A percentile compares a stretch with the other conserved stretches of the same genome.
Conservation (phyloP, 768 basidiomycete genomes). For the Russula earlei region DNA sequence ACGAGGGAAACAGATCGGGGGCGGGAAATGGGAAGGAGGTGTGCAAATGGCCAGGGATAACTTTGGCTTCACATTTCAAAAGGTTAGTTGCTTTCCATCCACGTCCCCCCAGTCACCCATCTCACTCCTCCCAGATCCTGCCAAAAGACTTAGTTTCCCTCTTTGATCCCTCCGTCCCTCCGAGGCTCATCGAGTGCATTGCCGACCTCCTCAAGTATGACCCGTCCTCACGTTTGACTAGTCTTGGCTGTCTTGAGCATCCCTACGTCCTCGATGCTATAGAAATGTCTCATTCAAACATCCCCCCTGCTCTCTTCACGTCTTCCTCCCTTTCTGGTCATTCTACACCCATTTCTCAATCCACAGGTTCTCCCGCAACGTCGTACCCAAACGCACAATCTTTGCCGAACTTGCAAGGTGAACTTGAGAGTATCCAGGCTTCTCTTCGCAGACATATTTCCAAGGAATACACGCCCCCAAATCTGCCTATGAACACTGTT, state of each 20-base stretch:
- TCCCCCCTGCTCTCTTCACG: neutral
- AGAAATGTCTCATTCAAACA: slow-evolving; percentile 25
- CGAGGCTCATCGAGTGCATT: slow-evolving; percentile 84
- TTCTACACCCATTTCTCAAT: no score
- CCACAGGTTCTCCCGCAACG: no score
- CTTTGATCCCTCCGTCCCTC: slow-evolving; percentile 72
- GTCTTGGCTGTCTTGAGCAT: slow-evolving; percentile 80
- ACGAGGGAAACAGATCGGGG: slow-evolving; percentile 62
- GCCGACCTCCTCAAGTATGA: slow-evolving; percentile 88
- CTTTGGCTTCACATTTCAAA: slow-evolving; percentile 82
- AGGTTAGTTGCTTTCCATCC: slow-evolving; percentile 46
- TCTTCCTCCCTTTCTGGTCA: no score
- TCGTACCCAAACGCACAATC: no score
- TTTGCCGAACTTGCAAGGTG: no score
- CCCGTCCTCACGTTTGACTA: slow-evolving; percentile 77
- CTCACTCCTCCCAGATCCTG: slow-evolving; percentile 35
- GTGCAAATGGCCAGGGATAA: slow-evolving; percentile 71
- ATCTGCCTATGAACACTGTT: no score
- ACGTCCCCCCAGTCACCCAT: slow-evolving; percentile 4
- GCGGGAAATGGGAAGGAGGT: slow-evolving; percentile 81
- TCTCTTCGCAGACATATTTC: no score
- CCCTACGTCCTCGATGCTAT: slow-evolving; percentile 78
- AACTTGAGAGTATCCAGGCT: no score
- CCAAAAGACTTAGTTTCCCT: slow-evolving; percentile 61
- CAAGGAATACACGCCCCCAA: no score